Percentiles rank a stretch among this genome's conserved stretches.
These are phyloP conservation scores for Penicillium corylophilum DNA, from an alignment of 2,329 filamentous ascomycete genomes.

Conservation along the genomic window DNA sequence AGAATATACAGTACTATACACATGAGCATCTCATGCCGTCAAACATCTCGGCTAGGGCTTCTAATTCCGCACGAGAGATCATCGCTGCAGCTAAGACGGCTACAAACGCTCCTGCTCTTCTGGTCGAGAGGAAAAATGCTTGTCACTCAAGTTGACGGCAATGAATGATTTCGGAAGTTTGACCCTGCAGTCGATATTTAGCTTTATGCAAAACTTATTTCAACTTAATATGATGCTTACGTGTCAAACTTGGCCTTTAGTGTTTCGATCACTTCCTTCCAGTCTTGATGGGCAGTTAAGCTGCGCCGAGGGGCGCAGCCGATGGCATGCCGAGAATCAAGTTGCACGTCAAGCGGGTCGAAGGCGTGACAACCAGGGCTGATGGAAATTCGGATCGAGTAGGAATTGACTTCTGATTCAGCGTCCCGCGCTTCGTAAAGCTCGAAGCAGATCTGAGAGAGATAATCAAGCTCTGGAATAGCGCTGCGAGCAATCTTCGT, in stretches of 20 bases:
- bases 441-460: slow-evolving; percentile 97
- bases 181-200: slow-evolving; percentile 36
- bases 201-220: slow-evolving; percentile 1
- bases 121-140: slow-evolving; percentile 34
- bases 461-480: slow-evolving; percentile 95
- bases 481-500: slow-evolving; percentile 95
- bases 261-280: slow-evolving; percentile 96
- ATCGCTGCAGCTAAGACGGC: not conserved
- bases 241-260: slow-evolving; percentile 92
- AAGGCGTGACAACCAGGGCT: slow-evolving; percentile 95
- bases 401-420: slow-evolving; percentile 76
- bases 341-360: slow-evolving; percentile 91
- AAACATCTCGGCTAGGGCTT: not conserved
- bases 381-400: slow-evolving; percentile 94
- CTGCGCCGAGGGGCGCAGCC: slow-evolving; percentile 88
- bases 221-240: slow-evolving; percentile 52
- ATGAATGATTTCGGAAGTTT: slow-evolving; percentile 53
- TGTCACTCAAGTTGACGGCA: slow-evolving; percentile 53
- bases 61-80: not conserved
- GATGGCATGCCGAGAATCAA: slow-evolving; percentile 95
- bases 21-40: not conserved
- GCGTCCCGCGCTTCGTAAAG: slow-evolving; percentile 91
- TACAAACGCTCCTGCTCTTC: slow-evolving; percentile 3
- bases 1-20: not conserved
- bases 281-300: slow-evolving; percentile 86